Conservation (phyloP, 2,329 filamentous ascomycete genomes). For the Pseudogymnoascus sp. region DNA sequence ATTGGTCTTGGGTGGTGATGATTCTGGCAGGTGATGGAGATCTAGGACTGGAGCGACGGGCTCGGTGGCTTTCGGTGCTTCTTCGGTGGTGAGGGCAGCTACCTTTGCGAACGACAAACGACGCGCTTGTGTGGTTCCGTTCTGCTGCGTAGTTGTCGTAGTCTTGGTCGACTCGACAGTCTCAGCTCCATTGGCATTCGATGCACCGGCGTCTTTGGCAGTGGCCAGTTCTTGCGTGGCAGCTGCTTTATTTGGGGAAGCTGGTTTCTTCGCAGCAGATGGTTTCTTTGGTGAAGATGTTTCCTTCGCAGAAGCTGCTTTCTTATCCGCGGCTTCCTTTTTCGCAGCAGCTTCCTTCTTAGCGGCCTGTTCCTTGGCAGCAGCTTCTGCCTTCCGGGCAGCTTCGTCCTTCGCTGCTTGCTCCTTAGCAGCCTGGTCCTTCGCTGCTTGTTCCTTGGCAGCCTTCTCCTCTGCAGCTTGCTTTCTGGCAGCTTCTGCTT, state of each 20-base stretch:
- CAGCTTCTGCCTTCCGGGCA: not conserved
- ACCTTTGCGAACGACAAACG: not conserved
- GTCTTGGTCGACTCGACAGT: not conserved
- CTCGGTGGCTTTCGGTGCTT: conserved; percentile 4
- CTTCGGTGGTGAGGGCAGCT: not conserved
- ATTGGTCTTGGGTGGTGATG: conserved; percentile 16
- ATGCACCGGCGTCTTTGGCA: not conserved
- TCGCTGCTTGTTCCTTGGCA: not conserved
- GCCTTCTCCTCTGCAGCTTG: not conserved
- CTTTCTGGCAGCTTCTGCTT: not conserved
- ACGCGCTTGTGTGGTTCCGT: not conserved
- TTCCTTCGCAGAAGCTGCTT: not conserved
- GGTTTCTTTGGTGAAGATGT: no score
- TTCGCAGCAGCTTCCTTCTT: not conserved
- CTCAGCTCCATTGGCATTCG: not conserved
- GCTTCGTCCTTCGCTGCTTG: not conserved
- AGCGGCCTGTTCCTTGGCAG: not conserved
- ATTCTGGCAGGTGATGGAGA: not conserved
- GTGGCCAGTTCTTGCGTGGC: not conserved
- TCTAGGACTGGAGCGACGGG: not conserved
- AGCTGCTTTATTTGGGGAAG: not conserved
- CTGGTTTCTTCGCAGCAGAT: not conserved
- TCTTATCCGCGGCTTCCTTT: not conserved
- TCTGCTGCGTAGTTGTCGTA: not conserved
- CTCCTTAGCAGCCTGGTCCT: not conserved